Percentiles rank a stretch among this genome's conserved stretches.
Evolutionary conservation across 2,329 filamentous ascomycete genomes (phyloP).

Genomic region (Arthrobotrys megalospora): DNA sequence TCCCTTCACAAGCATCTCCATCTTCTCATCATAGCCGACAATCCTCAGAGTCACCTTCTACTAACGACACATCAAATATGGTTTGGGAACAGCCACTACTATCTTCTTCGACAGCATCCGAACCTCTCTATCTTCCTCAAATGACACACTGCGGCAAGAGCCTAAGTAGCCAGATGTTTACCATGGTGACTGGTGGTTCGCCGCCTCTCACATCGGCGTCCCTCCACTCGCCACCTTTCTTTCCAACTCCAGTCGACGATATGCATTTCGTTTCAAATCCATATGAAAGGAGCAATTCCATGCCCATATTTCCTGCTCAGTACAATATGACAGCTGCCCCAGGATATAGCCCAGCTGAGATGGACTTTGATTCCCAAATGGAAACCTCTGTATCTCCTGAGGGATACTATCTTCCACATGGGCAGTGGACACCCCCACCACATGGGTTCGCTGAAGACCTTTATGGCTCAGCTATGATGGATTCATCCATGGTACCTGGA

Average conservation of each 20-base stretch:
- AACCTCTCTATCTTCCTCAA: constrained; percentile 27
- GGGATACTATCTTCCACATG: background rate
- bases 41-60: constrained; percentile 31
- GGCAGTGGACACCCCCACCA: constrained; percentile 17
- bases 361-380: constrained; percentile 7
- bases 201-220: constrained; percentile 14
- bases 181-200: constrained; percentile 38
- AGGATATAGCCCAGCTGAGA: constrained; percentile 21
- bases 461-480: background rate
- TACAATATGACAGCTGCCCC: constrained; percentile 4
- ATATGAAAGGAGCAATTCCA: constrained; percentile 28
- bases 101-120: constrained; percentile 44
- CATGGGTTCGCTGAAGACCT: constrained; percentile 14
- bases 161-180: constrained; percentile 36
- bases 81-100: constrained; percentile 46
- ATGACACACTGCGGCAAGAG: constrained; percentile 14
- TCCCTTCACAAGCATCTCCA: constrained; percentile 40
- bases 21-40: constrained; percentile 25
- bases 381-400: constrained; percentile 18
- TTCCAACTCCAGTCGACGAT: constrained; percentile 31
- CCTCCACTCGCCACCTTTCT: constrained; percentile 27
- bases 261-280: background rate
- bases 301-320: constrained; percentile 21
- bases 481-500: background rate
- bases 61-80: constrained; percentile 39